Evolutionary conservation across 2,329 filamentous ascomycete genomes (phyloP).

Genomic region (Cladosporium halotolerans): DNA sequence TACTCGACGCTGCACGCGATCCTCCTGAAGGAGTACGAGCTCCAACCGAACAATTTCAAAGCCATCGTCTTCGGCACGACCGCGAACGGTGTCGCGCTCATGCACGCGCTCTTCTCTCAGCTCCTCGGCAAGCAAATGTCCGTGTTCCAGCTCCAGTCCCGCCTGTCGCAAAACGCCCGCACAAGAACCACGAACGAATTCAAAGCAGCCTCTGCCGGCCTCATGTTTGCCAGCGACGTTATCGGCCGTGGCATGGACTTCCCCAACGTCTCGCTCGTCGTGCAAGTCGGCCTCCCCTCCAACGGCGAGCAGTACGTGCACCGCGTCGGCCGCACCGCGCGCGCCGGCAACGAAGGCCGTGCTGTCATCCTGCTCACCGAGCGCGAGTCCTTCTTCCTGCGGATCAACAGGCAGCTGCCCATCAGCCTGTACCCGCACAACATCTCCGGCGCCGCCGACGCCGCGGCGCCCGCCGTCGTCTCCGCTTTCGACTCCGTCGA

Average conservation of each 20-base stretch:
- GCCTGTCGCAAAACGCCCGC: slow-evolving; percentile 37
- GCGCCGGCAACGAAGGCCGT: slow-evolving; percentile 67
- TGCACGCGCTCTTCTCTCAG: slow-evolving; percentile 32
- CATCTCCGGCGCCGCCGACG: slow-evolving; percentile 30
- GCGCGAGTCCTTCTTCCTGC: slow-evolving; percentile 47
- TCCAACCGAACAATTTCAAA: slow-evolving; percentile 37
- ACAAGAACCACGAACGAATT: slow-evolving; percentile 41
- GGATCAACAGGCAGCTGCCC: slow-evolving; percentile 43
- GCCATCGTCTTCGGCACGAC: slow-evolving; percentile 44
- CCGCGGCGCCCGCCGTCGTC: slow-evolving; percentile 19
- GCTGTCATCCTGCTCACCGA: slow-evolving; percentile 49
- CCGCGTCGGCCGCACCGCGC: slow-evolving; percentile 85
- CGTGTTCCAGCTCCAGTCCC: slow-evolving; percentile 39
- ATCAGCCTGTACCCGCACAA: slow-evolving; percentile 45
- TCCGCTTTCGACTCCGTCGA: slow-evolving; percentile 32
- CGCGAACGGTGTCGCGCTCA: slow-evolving; percentile 40
- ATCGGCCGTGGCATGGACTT: slow-evolving; percentile 96
- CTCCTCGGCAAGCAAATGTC: slow-evolving; percentile 33
- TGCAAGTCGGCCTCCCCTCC: slow-evolving; percentile 61
- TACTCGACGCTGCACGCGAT: slow-evolving; percentile 42
- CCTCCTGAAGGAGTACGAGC: slow-evolving; percentile 37
- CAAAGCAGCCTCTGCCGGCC: slow-evolving; percentile 40
- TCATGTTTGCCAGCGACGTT: slow-evolving; percentile 58
- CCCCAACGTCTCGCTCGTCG: slow-evolving; percentile 86
- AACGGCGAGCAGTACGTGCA: slow-evolving; percentile 69